phyloP scores from a whole-genome alignment of 1,284 basidiomycete species.

The Naganishia sp. region DNA sequence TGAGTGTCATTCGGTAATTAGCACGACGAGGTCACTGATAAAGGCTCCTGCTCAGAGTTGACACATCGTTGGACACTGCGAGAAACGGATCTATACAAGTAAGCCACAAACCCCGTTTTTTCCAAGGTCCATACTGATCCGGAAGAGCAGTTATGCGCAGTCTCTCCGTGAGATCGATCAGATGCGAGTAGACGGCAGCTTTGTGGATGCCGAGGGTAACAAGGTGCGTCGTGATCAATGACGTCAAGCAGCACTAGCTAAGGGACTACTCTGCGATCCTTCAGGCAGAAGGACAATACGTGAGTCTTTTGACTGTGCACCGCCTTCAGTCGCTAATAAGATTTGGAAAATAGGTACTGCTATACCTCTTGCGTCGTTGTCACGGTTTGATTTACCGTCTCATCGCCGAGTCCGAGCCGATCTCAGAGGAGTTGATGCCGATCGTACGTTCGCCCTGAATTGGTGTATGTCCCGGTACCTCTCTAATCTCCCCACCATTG shows the following conservation, averaged over 20 bases:
- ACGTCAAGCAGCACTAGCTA: neutral
- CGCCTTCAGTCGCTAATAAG: neutral
- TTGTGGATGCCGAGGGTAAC: conserved; percentile 90
- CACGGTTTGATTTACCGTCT: conserved; percentile 94
- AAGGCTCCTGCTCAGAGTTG: conserved; percentile 59
- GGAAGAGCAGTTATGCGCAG: conserved; percentile 68
- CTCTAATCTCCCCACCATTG: conserved; percentile 58
- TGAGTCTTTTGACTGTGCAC: conserved; percentile 19
- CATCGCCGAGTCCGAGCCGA: conserved; percentile 95
- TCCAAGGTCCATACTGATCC: neutral
- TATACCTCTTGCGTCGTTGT: conserved; percentile 90
- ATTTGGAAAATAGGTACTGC: conserved; percentile 65
- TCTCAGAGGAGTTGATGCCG: conserved; percentile 97
- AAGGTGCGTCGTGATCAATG: conserved; percentile 51
- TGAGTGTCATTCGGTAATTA: conserved; percentile 35
- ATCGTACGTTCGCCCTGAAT: conserved; percentile 63
- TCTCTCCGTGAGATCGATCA: conserved; percentile 95
- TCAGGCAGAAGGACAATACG: conserved; percentile 47
- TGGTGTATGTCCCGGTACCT: neutral
- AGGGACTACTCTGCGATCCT: neutral
- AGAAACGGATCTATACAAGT: conserved; percentile 92
- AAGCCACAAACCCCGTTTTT: conserved; percentile 31
- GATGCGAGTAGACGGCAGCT: conserved; percentile 95
- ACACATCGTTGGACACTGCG: conserved; percentile 97
- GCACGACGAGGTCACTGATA: neutral